Evolutionary conservation across 2,329 filamentous ascomycete species (phyloP).

Genomic region (Penicillium corylophilum): DNA sequence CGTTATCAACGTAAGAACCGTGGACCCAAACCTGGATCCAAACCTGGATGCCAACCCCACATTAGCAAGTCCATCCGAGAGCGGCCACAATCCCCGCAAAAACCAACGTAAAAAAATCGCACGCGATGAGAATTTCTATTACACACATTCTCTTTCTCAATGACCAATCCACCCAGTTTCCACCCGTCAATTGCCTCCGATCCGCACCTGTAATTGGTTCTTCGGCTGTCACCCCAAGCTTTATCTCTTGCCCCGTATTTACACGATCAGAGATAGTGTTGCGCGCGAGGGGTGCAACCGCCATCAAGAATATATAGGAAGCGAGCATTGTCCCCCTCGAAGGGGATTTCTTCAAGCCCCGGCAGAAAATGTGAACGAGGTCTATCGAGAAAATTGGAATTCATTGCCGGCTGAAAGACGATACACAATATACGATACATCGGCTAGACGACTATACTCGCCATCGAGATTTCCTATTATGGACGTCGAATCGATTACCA

Average conservation of each 20-base stretch:
- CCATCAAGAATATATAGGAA: constrained; percentile 20
- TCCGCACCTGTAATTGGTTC: constrained; percentile 13
- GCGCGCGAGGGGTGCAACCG: neutral
- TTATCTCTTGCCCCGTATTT: constrained; percentile 22
- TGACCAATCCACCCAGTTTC: constrained; percentile 20
- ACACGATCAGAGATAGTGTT: neutral
- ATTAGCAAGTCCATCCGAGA: constrained; percentile 33
- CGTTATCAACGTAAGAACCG: neutral
- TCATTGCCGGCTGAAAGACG: constrained; percentile 22
- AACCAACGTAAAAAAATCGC: constrained; percentile 10
- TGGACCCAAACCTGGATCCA: neutral
- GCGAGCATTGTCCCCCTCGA: constrained; percentile 4
- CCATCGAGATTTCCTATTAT: constrained; percentile 17
- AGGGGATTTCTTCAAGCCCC: no score
- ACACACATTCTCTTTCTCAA: constrained; percentile 13
- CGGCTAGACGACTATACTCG: neutral
- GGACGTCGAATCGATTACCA: constrained; percentile 29
- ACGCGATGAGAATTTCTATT: constrained; percentile 18
- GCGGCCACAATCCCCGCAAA: constrained; percentile 17
- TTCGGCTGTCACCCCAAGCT: constrained; percentile 13
- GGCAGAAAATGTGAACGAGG: constrained; percentile 29
- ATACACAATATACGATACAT: neutral
- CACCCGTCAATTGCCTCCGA: constrained; percentile 1
- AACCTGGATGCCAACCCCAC: constrained; percentile 14
- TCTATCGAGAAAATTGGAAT: constrained; percentile 17